Evolutionary conservation across 2,329 filamentous ascomycete species (phyloP), one percentile per base, ranked within the genome.

Genomic region (Xylariaceae sp.): DNA sequence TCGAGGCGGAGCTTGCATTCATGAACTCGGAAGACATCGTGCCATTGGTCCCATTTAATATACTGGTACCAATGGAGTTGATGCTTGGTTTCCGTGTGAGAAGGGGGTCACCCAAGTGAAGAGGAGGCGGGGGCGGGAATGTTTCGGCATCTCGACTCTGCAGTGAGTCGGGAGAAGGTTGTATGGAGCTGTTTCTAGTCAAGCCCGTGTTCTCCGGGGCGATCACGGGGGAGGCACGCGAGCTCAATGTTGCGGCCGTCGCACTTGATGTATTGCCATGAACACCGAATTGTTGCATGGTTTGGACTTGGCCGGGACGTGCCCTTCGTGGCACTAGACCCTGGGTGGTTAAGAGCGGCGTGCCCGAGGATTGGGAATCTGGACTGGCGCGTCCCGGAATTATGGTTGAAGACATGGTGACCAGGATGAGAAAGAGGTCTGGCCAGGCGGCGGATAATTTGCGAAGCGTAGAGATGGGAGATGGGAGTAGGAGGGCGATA

Each of bases 61-160:
- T 68, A 50, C 79, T 78, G 57, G 88, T 84, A 47, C 80, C 81
- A 65, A 89, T 80, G 4, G 87, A 85, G 62, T 76, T 83, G 59
- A 74, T 73, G 65, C 83, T 85, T 4, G 81, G 78, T 62, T 81
- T 80, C 61, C 76, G 77, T 51, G 78, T 74, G 59, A 89, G 72
- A 45, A 87, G 76, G n/a, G 88, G 78, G 62, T 92, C 89, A 35
- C 88, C 87, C 44, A 94, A 80, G 65, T 87, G 81, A 58, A 91
- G 81, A 52, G 79, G 80, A 8, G 79, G 72, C 3, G 78, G 74
- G 30, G 76, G 67, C 29, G 76, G 68, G 50, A 75, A 75, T 35
- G 76, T 72, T 50, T 83, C 81, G 52, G 78, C 72, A 43, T 81
- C 80, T 58, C 77, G 75, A 37, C 78, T 79, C 19, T 78, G 76